Percentiles rank a stretch among this genome's conserved stretches.
These are phyloP conservation scores for Triangularia verruculosa DNA, from an alignment of 2,329 filamentous ascomycete genomes.

Conservation along the genomic window DNA sequence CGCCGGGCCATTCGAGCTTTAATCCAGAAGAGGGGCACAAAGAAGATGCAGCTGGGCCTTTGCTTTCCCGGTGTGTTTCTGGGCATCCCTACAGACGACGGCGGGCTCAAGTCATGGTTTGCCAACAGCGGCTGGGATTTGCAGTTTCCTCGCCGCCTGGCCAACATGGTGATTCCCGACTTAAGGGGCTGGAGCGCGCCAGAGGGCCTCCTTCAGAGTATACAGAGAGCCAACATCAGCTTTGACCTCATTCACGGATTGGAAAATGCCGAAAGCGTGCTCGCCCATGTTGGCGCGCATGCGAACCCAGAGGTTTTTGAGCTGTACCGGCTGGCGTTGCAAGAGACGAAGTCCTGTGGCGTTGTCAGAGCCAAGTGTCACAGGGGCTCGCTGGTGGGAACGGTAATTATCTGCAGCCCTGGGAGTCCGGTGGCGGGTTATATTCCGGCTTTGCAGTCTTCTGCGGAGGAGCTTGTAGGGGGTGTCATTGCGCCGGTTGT, in stretches of 20 bases:
- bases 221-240: constrained; percentile 69
- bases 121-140: constrained; percentile 86
- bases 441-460: constrained; percentile 64
- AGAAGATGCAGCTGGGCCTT: constrained; percentile 77
- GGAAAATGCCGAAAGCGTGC: constrained; percentile 70
- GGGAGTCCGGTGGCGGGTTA: constrained; percentile 66
- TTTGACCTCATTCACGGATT: constrained; percentile 82
- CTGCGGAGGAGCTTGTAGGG: constrained; percentile 52
- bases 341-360: constrained; percentile 68
- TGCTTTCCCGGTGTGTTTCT: constrained; percentile 82
- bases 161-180: constrained; percentile 71
- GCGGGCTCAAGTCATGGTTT: constrained; percentile 69
- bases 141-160: constrained; percentile 53
- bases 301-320: constrained; percentile 75
- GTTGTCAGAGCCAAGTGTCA: constrained; percentile 78
- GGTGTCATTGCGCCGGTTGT: constrained; percentile 81
- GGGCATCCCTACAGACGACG: constrained; percentile 67
- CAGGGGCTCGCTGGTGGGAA: constrained; percentile 68
- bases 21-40: constrained; percentile 65
- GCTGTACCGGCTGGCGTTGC: constrained; percentile 73
- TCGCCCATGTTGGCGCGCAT: constrained; percentile 71
- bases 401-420: constrained; percentile 73
- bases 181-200: constrained; percentile 72
- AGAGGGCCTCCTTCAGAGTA: constrained; percentile 69
- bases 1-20: constrained; percentile 77